Evolutionary conservation across 2,329 filamentous ascomycete species (phyloP).

Genomic region (Fusarium pseudocircinatum): DNA sequence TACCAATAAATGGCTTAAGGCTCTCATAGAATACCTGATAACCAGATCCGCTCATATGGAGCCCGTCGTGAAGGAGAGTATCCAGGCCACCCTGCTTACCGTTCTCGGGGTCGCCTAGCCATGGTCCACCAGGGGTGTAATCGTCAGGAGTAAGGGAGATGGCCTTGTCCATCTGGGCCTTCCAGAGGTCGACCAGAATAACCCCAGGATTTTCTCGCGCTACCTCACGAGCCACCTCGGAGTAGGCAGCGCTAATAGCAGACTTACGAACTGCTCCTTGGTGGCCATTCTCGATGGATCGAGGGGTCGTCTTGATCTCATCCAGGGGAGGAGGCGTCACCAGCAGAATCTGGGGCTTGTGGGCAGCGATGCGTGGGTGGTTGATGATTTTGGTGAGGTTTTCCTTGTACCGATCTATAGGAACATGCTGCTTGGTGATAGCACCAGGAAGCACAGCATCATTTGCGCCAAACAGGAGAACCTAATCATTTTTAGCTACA

Average conservation of each 20-base stretch:
- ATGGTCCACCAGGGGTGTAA: slow-evolving; percentile 59
- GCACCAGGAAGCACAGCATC: slow-evolving; percentile 77
- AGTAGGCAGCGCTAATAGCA: slow-evolving; percentile 63
- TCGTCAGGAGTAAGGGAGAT: slow-evolving; percentile 66
- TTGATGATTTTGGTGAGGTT: slow-evolving; percentile 78
- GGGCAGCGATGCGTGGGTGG: slow-evolving; percentile 74
- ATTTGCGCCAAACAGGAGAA: slow-evolving; percentile 89
- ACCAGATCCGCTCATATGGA: slow-evolving; percentile 65
- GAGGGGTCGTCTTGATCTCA: slow-evolving; percentile 69
- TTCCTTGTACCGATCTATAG: slow-evolving; percentile 76
- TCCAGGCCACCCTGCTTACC: slow-evolving; percentile 62
- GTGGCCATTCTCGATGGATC: slow-evolving; percentile 60
- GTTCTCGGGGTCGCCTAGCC: slow-evolving; percentile 61
- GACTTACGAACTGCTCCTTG: slow-evolving; percentile 55
- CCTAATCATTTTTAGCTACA: slow-evolving; percentile 55
- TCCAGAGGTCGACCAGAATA: slow-evolving; percentile 81
- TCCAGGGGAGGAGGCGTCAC: slow-evolving; percentile 86
- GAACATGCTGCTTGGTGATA: slow-evolving; percentile 77
- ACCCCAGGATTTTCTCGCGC: slow-evolving; percentile 74
- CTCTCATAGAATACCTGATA: slow-evolving; percentile 63
- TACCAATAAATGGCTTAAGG: slow-evolving; percentile 59
- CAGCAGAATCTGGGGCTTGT: slow-evolving; percentile 78
- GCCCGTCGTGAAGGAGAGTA: slow-evolving; percentile 64
- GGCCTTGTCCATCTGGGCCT: slow-evolving; percentile 77
- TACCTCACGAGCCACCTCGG: slow-evolving; percentile 71